These are phyloP conservation scores for Catunica adiposa DNA, from an alignment of 2,329 filamentous ascomycete species.

Conservation along the genomic window DNA sequence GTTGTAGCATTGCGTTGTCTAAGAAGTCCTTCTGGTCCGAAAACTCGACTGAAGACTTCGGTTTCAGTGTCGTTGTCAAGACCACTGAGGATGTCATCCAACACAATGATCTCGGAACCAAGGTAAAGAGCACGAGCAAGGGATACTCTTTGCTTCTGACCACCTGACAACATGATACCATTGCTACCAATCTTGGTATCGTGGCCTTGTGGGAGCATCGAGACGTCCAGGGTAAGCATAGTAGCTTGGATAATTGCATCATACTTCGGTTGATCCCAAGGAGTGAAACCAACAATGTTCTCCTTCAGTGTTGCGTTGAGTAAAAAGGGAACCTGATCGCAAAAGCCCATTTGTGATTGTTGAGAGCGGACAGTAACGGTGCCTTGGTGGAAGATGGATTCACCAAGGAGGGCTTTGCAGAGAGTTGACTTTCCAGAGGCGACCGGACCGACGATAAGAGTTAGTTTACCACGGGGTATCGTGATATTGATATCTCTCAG, in stretches of 20 bases:
- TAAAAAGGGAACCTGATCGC: slow-evolving; percentile 22
- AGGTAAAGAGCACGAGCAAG: slow-evolving; percentile 31
- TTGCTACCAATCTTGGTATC: slow-evolving; percentile 25
- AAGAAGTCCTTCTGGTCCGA: slow-evolving; percentile 26
- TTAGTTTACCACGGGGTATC: slow-evolving; percentile 21
- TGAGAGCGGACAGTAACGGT: slow-evolving; percentile 11
- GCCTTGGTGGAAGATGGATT: slow-evolving; percentile 17
- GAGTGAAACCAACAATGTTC: slow-evolving; percentile 24
- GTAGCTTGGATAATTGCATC: slow-evolving; percentile 22
- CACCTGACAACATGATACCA: slow-evolving; percentile 28
- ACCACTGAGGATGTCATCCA: slow-evolving; percentile 31
- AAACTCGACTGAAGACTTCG: slow-evolving; percentile 27
- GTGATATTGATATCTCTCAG: slow-evolving; percentile 21
- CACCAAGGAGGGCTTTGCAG: slow-evolving; percentile 22
- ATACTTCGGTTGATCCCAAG: slow-evolving; percentile 21
- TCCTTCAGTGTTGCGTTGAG: slow-evolving; percentile 22
- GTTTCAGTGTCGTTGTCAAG: slow-evolving; percentile 29
- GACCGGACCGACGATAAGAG: slow-evolving; percentile 25
- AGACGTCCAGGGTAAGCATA: slow-evolving; percentile 21
- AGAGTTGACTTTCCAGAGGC: slow-evolving; percentile 25
- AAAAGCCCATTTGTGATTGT: slow-evolving; percentile 19
- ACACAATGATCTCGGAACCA: slow-evolving; percentile 23
- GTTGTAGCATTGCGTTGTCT: slow-evolving; percentile 24
- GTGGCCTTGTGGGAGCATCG: slow-evolving; percentile 22
- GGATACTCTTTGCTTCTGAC: slow-evolving; percentile 24